Base-by-base conservation (phyloP, 106 monocot genomes). In the Platanthera guangdongensis region DNA sequence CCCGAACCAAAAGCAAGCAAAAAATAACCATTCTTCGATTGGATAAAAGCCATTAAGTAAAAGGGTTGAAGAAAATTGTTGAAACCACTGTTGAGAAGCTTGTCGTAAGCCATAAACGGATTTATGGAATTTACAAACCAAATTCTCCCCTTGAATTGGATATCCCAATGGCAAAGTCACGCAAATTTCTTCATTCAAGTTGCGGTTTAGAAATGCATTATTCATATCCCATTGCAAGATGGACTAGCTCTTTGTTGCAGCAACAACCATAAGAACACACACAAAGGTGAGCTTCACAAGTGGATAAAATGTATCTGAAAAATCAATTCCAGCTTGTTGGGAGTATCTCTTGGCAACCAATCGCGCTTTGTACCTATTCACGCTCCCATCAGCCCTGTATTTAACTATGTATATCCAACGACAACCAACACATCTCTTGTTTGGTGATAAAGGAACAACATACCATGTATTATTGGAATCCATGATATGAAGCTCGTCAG, bases 1-100 rank as follows among this genome's bases (percentile, higher is more conserved):
- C 4, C 5, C 6, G 11, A 12, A 5, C 70, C 16, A 19, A 18
- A 9, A 50, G 16, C 10, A 9, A 73, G 10, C 19, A 65, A 9
- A 9, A 22, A 73, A 51, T 73, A 51, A 73, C 51, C 2, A 7
- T 13, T n/a, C 21, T 51, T 15, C 4, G 73, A 73, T 73, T 73
- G 50, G 7, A 25, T 51, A 73, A 73, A 73, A 25, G 8, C 16
- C 73, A 50, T 12, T 7, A 9, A 0, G 6, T 7, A 3, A 16
- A 50, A 73, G 22, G 2, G 73, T 7, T 16, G 46, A 7, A 8
- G 50, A 19, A 32, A 73, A 6, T 73, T 73, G 50, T 12, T 49
- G 15, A 73, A 51, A 73, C 73, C 16, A 52, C 47, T 73, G 9
- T 51, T 50, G 50, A 12, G 50, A 73, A 50, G 73, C 73, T 51